phyloP scores from a whole-genome alignment of 257 asterid genomes.

The Ligustrum vulgare region DNA sequence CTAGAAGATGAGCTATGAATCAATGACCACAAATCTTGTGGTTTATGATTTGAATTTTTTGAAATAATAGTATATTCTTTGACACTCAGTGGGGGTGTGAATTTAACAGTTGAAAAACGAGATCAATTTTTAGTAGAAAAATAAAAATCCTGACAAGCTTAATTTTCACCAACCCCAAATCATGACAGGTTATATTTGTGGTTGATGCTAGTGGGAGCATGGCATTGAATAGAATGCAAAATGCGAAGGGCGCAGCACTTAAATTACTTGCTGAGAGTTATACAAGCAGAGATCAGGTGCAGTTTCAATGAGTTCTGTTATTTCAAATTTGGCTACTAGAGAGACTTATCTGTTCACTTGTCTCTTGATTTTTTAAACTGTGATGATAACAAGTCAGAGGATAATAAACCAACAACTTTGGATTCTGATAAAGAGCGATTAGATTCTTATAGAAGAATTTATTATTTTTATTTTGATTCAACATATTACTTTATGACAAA shows the following conservation, averaged over 20 bases:
- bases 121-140: not conserved
- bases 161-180: not conserved
- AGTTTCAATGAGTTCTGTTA: conserved; percentile 14
- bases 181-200: conserved; percentile 83
- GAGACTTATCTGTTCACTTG: not conserved
- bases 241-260: conserved; percentile 98
- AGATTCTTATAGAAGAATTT: not conserved
- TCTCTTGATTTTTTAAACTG: not conserved
- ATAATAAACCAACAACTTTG: not conserved
- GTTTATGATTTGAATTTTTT: not conserved
- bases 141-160: not conserved
- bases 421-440: not conserved
- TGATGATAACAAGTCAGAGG: not conserved
- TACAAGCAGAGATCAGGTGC: conserved; percentile 99
- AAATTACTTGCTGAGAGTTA: conserved; percentile 96
- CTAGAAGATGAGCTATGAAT: not conserved
- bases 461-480: not conserved
- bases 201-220: conserved; percentile 99
- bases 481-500: not conserved
- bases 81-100: not conserved
- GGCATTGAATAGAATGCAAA: conserved; percentile 99
- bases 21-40: not conserved
- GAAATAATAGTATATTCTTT: not conserved
- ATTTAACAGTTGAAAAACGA: not conserved
- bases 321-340: conserved; percentile 5